Evolutionary conservation across 225 moss, liverwort and hornwort species (phyloP).

Genomic region (Sphagnum tenellum): DNA sequence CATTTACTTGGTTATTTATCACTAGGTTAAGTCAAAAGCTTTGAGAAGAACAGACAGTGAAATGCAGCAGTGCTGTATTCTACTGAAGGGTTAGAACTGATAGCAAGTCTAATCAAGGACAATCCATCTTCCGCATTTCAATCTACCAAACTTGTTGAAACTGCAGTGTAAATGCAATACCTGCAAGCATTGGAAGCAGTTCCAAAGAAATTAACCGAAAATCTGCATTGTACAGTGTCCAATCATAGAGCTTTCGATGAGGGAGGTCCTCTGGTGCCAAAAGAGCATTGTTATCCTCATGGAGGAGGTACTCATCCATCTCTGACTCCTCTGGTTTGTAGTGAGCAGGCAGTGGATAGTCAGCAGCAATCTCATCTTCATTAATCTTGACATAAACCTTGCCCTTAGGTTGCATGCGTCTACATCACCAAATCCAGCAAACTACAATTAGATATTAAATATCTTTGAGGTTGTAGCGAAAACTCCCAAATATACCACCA

Average conservation of each 20-base stretch:
- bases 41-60: no score
- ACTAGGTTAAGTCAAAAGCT: no score
- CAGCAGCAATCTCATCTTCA: conserved; percentile 80
- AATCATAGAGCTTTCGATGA: conserved; percentile 72
- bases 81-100: no score
- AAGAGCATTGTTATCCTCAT: conserved; percentile 49
- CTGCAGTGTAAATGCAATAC: conserved; percentile 9
- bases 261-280: conserved; percentile 75
- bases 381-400: conserved; percentile 89
- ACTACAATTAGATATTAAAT: no score
- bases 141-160: no score
- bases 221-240: conserved; percentile 84
- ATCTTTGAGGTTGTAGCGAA: no score
- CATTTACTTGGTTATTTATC: no score
- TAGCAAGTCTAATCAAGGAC: no score
- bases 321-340: conserved; percentile 82
- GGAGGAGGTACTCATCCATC: conserved; percentile 76
- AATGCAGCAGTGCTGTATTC: no score
- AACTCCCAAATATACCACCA: no score
- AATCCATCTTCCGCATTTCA: no score
- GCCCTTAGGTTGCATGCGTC: conserved; percentile 46
- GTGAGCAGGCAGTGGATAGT: conserved; percentile 83
- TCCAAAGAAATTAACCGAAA: conserved; percentile 77
- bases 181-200: conserved; percentile 84
- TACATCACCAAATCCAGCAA: no score